Percentiles rank a stretch among this genome's conserved stretches.
Conservation (phyloP, 164 flowering plant genomes). For the Chimonanthus praecox region DNA sequence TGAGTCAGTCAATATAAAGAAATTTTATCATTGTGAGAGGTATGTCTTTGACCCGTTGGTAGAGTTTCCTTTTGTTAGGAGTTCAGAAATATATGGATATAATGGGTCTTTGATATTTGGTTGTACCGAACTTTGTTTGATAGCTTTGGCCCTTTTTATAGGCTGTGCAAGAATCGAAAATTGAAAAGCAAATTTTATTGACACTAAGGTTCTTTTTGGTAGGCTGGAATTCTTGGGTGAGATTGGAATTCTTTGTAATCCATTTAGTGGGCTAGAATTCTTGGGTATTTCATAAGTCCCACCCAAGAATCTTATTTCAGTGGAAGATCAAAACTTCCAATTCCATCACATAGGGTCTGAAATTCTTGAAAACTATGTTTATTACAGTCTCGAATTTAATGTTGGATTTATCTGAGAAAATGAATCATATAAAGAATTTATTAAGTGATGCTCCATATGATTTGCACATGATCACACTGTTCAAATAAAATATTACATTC, state of each 20-base stretch:
- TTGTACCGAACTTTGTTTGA: background rate
- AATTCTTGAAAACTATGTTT: too few relatives aligned
- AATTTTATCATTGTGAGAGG: constrained; percentile 4
- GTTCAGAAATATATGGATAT: background rate
- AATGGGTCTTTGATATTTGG: background rate
- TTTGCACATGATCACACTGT: too few relatives aligned
- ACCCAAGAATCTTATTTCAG: background rate
- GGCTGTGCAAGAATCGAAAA: background rate
- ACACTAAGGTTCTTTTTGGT: background rate
- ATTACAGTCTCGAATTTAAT: too few relatives aligned
- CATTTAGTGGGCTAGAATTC: too few relatives aligned
- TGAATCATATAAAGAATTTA: too few relatives aligned
- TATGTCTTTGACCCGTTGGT: constrained; percentile 11
- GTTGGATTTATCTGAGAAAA: too few relatives aligned
- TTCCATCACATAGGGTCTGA: too few relatives aligned
- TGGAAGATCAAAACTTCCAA: too few relatives aligned
- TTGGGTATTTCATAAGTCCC: background rate
- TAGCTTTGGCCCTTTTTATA: background rate
- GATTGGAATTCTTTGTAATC: too few relatives aligned
- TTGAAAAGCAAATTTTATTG: background rate
- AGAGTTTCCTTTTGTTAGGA: background rate
- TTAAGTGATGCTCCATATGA: too few relatives aligned
- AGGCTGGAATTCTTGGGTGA: too few relatives aligned
- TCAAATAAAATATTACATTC: too few relatives aligned
- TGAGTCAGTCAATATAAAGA: constrained; percentile 24